phyloP scores from a whole-genome alignment of 345 rosid genomes.

The Alliaria petiolata region DNA sequence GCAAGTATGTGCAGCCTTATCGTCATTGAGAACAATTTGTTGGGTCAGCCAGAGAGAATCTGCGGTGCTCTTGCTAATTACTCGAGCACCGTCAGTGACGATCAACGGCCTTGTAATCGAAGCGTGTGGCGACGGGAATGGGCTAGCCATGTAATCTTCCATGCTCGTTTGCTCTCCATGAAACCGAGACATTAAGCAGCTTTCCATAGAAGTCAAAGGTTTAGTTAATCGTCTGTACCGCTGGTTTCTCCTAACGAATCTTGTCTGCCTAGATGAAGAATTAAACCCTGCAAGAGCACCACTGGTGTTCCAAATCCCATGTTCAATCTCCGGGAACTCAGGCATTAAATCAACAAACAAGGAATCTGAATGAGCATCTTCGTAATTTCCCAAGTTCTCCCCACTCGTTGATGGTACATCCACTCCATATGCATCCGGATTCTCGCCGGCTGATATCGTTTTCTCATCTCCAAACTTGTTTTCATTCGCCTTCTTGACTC shows the following conservation, averaged over 20 bases:
- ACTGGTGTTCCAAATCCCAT: neutral
- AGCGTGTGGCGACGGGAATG: slow-evolving; percentile 41
- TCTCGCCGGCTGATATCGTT: neutral
- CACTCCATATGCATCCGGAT: slow-evolving; percentile 25
- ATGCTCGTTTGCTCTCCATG: slow-evolving; percentile 40
- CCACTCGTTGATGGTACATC: slow-evolving; percentile 43
- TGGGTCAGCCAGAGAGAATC: slow-evolving; percentile 30
- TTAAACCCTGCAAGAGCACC: slow-evolving; percentile 8
- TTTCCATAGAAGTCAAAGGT: slow-evolving; percentile 67
- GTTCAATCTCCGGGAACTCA: slow-evolving; percentile 8
- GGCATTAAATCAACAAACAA: slow-evolving; percentile 2
- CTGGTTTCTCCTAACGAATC: slow-evolving; percentile 41
- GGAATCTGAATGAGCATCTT: neutral
- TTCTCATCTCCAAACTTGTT: slow-evolving; percentile 13
- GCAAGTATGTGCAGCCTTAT: slow-evolving; percentile 9
- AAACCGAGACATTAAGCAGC: slow-evolving; percentile 76
- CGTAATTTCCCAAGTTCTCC: slow-evolving; percentile 28
- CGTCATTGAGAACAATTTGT: neutral
- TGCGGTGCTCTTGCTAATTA: slow-evolving; percentile 46
- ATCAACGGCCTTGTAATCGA: slow-evolving; percentile 52
- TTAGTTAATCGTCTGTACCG: slow-evolving; percentile 29
- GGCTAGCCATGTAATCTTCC: slow-evolving; percentile 50
- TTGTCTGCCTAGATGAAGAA: slow-evolving; percentile 37
- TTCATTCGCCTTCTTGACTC: neutral
- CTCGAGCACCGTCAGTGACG: slow-evolving; percentile 59